Evolutionary conservation across 495 filamentous ascomycete species (phyloP), one percentile per base, ranked within the genome.

Genomic region (Penicillium tannophilum): DNA sequence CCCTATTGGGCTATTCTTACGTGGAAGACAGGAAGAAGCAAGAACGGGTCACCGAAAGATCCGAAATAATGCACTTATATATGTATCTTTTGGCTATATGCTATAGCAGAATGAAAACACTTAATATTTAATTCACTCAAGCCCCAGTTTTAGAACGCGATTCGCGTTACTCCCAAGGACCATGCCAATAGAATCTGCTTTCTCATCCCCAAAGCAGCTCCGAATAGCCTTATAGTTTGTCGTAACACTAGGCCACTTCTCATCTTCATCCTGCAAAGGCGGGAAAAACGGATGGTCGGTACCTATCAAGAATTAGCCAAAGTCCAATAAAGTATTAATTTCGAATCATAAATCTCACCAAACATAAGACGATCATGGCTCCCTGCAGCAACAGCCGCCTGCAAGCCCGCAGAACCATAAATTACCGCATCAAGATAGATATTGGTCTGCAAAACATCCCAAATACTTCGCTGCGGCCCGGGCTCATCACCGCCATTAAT

Each of bases 271-370:
- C 26, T 77, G 78, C 14, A 96, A 63, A 1, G 92, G 92, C 33
- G 93, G 93, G 73, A 97, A 98, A 76, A 98, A 98, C 0, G 93
- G 93, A 75, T 97, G 91, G 71, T 97, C 93, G 3, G 91, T 96
- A 19, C 90, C 84, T 85, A 52, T 26, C 14, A 48, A 33, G 6
- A 2, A 55, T 70, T 36, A 71, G 63, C 28, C 45, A 44, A 23
- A 23, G 52, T 30, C 24, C 31, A 50, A 48, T 16, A 0, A 28
- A 33, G 10, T 12, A 24, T 10, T 3, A 35, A 19, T 14, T 1
- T 1, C 10, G 33, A n/a, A 12, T 57, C 16, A 46, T 55, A 10
- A 14, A 47, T 47, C 74, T 46, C 69, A 87, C 86, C 92, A 78
- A 97, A 93, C 66, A 93, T 79, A 30, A 93, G 64, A 61, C 90